phyloP scores from a whole-genome alignment of 2,329 filamentous ascomycete genomes.

The Neonectria hederae region DNA sequence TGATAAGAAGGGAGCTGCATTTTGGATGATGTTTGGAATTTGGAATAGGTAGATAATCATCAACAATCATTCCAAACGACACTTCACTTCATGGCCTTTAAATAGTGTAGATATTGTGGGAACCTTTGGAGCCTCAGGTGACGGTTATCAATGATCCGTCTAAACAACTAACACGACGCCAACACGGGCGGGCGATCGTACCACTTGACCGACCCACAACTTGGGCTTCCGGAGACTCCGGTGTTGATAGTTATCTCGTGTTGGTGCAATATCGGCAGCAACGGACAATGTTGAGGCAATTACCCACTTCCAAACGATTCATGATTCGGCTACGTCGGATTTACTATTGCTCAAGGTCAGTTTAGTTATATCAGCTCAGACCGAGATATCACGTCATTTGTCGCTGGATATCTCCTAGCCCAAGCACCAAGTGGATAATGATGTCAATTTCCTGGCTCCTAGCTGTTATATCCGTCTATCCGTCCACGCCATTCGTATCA shows the following conservation, averaged over 20 bases:
- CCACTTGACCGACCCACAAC: not conserved
- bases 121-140: not conserved
- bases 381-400: not conserved
- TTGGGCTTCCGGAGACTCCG: not conserved
- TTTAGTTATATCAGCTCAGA: not conserved
- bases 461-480: not conserved
- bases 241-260: not conserved
- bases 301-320: not conserved
- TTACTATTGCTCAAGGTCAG: not conserved
- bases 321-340: not conserved
- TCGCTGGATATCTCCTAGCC: not conserved
- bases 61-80: not conserved
- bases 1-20: conserved; percentile 39
- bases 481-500: not conserved
- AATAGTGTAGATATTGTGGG: not conserved
- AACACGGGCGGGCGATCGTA: not conserved
- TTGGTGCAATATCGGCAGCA: not conserved
- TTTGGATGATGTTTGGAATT: not conserved
- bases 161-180: not conserved
- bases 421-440: not conserved
- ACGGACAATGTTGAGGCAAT: not conserved
- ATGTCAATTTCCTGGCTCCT: not conserved
- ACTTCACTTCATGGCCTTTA: not conserved
- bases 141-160: not conserved
- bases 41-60: too few relatives aligned